Conservation (phyloP, 164 flowering plant species). For the Nelumbo lutea region DNA sequence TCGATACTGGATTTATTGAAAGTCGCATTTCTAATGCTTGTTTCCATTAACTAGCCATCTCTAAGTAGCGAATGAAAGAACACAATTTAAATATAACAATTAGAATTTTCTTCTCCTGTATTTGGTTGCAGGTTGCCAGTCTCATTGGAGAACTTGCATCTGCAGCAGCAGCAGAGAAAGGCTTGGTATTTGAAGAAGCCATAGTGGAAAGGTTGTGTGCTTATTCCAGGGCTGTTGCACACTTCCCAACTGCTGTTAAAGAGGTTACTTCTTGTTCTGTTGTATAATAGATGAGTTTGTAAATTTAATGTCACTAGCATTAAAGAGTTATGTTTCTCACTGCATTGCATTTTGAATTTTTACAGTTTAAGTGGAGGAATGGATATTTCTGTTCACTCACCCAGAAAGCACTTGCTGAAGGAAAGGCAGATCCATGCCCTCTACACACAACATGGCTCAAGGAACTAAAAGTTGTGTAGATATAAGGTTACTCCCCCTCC, state of each 20-base stretch:
- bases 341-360: not conserved
- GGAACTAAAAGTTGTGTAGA: not conserved
- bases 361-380: conserved; percentile 86
- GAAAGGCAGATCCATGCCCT: conserved; percentile 31
- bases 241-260: conserved; percentile 94
- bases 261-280: conserved; percentile 44
- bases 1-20: too few species aligned
- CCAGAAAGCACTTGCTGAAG: conserved; percentile 20
- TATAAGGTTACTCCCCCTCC: too few species aligned
- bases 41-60: too few species aligned
- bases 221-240: conserved; percentile 87
- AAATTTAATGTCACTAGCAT: not conserved
- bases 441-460: conserved; percentile 8
- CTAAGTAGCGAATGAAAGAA: too few species aligned
- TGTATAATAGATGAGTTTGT: too few species aligned
- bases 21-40: too few species aligned
- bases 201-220: conserved; percentile 77
- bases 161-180: conserved; percentile 76
- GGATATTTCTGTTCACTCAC: conserved; percentile 51
- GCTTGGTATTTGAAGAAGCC: conserved; percentile 24
- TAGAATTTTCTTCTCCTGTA: not conserved
- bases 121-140: conserved; percentile 57
- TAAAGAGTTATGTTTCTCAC: not conserved
- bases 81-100: too few species aligned
- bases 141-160: conserved; percentile 82